phyloP scores from a whole-genome alignment of 2,329 filamentous ascomycete species.

The Mariannaea elegans region DNA sequence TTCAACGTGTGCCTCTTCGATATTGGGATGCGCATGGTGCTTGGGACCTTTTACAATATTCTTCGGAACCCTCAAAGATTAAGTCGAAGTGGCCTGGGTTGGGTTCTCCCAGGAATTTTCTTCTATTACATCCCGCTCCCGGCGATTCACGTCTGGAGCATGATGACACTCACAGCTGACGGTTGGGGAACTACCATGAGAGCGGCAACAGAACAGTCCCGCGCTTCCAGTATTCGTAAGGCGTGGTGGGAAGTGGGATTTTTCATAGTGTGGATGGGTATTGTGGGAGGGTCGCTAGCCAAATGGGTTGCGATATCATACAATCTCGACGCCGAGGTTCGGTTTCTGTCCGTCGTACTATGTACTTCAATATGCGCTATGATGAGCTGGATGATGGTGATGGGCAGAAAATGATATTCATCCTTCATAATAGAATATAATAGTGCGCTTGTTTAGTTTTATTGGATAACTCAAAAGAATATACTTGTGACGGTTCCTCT shows the following conservation, averaged over 20 bases:
- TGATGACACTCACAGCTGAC: constrained; percentile 36
- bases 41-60: constrained; percentile 31
- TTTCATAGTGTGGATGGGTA: constrained; percentile 36
- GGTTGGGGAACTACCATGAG: constrained; percentile 40
- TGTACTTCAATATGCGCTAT: neutral
- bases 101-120: constrained; percentile 36
- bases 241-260: constrained; percentile 38
- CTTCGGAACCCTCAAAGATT: constrained; percentile 37
- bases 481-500: no score
- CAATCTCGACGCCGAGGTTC: neutral
- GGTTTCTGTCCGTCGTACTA: neutral
- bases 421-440: no score
- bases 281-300: constrained; percentile 26
- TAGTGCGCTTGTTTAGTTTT: no score
- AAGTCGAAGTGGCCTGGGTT: constrained; percentile 18
- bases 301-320: constrained; percentile 9
- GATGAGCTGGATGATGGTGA: neutral
- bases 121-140: constrained; percentile 39
- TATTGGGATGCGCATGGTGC: constrained; percentile 22
- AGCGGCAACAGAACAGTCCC: constrained; percentile 26
- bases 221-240: constrained; percentile 28
- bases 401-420: neutral
- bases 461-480: no score
- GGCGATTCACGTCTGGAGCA: constrained; percentile 37
- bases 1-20: constrained; percentile 29